phyloP scores from a whole-genome alignment of 2,329 filamentous ascomycete genomes.

The Fusarium vanettenii region DNA sequence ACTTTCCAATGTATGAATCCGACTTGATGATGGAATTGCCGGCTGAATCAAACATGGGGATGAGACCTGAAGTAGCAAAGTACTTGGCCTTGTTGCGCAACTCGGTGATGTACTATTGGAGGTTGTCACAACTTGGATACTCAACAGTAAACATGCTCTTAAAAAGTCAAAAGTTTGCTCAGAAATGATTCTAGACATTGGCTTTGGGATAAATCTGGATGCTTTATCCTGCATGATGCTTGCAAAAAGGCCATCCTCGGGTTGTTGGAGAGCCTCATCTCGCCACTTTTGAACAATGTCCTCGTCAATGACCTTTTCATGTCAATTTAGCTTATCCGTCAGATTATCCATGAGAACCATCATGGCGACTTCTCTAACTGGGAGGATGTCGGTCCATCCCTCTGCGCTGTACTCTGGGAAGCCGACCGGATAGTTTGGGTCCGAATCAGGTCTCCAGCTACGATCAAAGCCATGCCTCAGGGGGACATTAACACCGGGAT shows the following conservation, averaged over 20 bases:
- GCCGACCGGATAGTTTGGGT: not conserved
- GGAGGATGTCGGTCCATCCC: not conserved
- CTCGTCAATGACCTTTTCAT: conserved; percentile 33
- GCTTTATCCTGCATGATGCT: not conserved
- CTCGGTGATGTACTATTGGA: not conserved
- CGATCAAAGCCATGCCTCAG: not conserved
- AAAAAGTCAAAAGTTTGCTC: conserved; percentile 1
- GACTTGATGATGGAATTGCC: conserved; percentile 2
- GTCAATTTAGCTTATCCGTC: conserved; percentile 41
- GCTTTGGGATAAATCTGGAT: not conserved
- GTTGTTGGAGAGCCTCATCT: not conserved
- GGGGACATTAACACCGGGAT: not conserved
- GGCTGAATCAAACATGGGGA: not conserved
- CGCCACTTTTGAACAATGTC: conserved; percentile 6
- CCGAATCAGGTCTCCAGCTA: not conserved
- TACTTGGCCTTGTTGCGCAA: not conserved
- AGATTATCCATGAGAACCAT: conserved; percentile 39
- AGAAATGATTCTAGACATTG: not conserved
- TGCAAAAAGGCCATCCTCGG: not conserved
- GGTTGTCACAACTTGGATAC: not conserved
- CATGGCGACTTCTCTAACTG: conserved; percentile 34
- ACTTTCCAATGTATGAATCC: not conserved
- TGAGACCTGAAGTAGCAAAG: not conserved
- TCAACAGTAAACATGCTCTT: not conserved
- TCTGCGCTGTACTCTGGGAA: not conserved